Evolutionary conservation across 2,329 filamentous ascomycete genomes (phyloP).

Genomic region (Calonectria honghensis): DNA sequence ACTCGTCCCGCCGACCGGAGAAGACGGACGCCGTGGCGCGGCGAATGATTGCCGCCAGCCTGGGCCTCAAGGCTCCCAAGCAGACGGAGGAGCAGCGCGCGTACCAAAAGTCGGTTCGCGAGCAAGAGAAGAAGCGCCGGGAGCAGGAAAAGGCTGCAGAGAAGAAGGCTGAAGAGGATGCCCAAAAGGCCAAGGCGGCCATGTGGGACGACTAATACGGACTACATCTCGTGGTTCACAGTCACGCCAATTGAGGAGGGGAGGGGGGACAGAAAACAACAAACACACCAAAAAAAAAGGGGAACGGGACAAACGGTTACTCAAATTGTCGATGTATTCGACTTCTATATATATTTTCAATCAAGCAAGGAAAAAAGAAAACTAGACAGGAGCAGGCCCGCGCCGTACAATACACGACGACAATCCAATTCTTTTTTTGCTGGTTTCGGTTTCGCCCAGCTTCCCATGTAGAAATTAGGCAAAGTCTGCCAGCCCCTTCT

Average conservation of each 20-base stretch:
- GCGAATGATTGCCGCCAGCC: conserved; percentile 90
- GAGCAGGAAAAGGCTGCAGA: conserved; percentile 83
- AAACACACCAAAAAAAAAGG: not conserved
- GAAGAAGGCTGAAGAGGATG: conserved; percentile 75
- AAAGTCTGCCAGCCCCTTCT: conserved; percentile 26
- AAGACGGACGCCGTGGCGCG: conserved; percentile 95
- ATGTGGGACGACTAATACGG: conserved; percentile 85
- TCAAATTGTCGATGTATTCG: not conserved
- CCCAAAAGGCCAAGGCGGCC: conserved; percentile 86
- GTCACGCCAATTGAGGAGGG: not conserved
- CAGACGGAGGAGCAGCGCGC: conserved; percentile 91
- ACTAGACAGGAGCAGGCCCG: conserved; percentile 17
- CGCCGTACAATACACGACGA: conserved; percentile 7
- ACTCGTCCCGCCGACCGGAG: conserved; percentile 76
- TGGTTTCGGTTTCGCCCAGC: not conserved
- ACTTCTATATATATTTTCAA: conserved; percentile 9
- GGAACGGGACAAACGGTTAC: not conserved
- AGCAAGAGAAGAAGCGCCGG: conserved; percentile 87
- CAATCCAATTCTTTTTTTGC: not conserved
- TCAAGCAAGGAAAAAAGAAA: not conserved
- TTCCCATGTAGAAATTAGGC: not conserved
- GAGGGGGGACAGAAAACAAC: not conserved
- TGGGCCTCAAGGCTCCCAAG: conserved; percentile 87
- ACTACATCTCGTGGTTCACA: not conserved
- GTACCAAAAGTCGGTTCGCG: conserved; percentile 87